phyloP scores from a whole-genome alignment of 768 basidiomycete species.

The Pisolithus microcarpus region DNA sequence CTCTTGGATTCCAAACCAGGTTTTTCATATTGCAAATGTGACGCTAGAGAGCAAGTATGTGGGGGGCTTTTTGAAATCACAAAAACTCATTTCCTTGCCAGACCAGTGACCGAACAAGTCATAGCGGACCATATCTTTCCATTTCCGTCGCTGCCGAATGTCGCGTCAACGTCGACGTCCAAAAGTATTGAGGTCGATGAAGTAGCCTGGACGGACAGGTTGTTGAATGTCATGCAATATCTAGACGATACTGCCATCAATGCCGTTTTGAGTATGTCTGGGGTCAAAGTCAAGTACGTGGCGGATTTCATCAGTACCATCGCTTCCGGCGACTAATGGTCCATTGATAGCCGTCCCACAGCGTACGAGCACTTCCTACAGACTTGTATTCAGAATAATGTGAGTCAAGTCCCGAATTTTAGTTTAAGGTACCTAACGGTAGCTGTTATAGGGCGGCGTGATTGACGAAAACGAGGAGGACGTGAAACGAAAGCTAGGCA shows the following conservation, averaged over 20 bases:
- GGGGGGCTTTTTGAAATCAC: not conserved
- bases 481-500: constrained; percentile 48
- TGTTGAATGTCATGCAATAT: constrained; percentile 65
- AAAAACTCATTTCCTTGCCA: constrained; percentile 18
- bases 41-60: constrained; percentile 54
- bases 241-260: constrained; percentile 55
- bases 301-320: not conserved
- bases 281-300: constrained; percentile 57
- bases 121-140: constrained; percentile 78
- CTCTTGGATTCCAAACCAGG: constrained; percentile 82
- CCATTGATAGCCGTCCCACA: constrained; percentile 50
- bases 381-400: constrained; percentile 77
- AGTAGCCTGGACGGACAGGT: constrained; percentile 74
- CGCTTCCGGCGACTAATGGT: not conserved
- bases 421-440: not conserved
- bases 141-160: constrained; percentile 43
- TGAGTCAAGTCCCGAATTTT: constrained; percentile 32
- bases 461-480: constrained; percentile 77
- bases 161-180: constrained; percentile 33
- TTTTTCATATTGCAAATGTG: constrained; percentile 51
- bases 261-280: constrained; percentile 52
- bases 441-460: constrained; percentile 66
- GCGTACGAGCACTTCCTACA: constrained; percentile 64
- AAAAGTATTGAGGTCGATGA: constrained; percentile 63
- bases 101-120: constrained; percentile 57